Evolutionary conservation across 1,284 basidiomycete genomes (phyloP).

Genomic region (Prillingera fragicola): DNA sequence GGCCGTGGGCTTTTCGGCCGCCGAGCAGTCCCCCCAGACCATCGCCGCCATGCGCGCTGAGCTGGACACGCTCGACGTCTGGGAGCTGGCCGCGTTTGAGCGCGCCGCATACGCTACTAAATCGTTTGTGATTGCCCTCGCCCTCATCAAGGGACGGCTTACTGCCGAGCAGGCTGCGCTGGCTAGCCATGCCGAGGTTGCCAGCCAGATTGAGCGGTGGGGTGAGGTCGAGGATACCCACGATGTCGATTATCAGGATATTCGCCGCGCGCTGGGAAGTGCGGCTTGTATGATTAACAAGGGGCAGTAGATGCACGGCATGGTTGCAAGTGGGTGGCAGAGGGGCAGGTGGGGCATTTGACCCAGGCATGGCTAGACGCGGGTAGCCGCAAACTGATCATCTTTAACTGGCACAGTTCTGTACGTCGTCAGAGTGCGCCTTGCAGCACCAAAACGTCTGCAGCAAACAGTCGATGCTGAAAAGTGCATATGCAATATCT

Average conservation of each 20-base stretch:
- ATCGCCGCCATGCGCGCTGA: slow-evolving; percentile 57
- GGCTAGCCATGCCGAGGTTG: slow-evolving; percentile 83
- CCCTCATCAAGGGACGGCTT: slow-evolving; percentile 68
- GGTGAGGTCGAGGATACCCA: slow-evolving; percentile 97
- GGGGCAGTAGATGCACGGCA: slow-evolving; percentile 8
- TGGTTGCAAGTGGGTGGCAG: no score
- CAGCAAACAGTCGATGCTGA: no score
- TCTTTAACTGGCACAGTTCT: no score
- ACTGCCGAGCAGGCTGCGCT: slow-evolving; percentile 77
- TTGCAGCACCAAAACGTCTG: no score
- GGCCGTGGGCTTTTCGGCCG: slow-evolving; percentile 63
- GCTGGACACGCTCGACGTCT: slow-evolving; percentile 63
- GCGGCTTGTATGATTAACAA: slow-evolving; percentile 56
- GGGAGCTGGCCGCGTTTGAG: slow-evolving; percentile 90
- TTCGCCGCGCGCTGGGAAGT: slow-evolving; percentile 79
- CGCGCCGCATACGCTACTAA: slow-evolving; percentile 85
- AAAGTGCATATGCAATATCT: slow-evolving; percentile 6
- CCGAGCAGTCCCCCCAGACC: slow-evolving; percentile 64
- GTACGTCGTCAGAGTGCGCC: no score
- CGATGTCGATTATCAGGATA: slow-evolving; percentile 93
- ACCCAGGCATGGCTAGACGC: no score
- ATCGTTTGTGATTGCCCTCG: slow-evolving; percentile 82
- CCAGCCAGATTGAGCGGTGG: slow-evolving; percentile 92
- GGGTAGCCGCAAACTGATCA: no score
- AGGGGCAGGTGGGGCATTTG: no score